Evolutionary conservation across 257 asterid species (phyloP).

Genomic region (Nicotiana noctiflora): DNA sequence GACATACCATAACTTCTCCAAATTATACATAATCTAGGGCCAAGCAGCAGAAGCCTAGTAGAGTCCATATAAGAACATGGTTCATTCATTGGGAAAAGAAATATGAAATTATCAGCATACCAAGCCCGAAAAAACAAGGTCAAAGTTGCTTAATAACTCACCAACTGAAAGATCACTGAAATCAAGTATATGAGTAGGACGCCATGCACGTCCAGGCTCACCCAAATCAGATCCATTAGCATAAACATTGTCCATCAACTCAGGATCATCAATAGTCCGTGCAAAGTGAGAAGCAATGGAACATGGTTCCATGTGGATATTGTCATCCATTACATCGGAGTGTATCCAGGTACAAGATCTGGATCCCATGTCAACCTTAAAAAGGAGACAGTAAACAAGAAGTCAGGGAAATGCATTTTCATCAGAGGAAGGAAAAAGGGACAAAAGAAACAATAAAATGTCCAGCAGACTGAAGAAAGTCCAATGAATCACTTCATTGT

Average conservation of each 20-base stretch:
- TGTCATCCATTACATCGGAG: constrained; percentile 93
- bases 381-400: not conserved
- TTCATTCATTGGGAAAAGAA: not conserved
- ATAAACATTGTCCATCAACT: constrained; percentile 19
- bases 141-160: constrained; percentile 31
- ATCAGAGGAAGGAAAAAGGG: not conserved
- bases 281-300: constrained; percentile 27
- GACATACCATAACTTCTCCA: not conserved
- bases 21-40: not conserved
- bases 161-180: constrained; percentile 76
- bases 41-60: not conserved
- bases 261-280: constrained; percentile 28
- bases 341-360: constrained; percentile 81
- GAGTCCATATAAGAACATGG: not conserved
- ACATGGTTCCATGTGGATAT: constrained; percentile 61
- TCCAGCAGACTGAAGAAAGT: constrained; percentile 5
- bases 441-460: constrained; percentile 2
- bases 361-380: constrained; percentile 40
- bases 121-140: constrained; percentile 2
- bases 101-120: not conserved
- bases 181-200: constrained; percentile 79
- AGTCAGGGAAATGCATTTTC: constrained; percentile 2
- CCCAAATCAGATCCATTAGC: constrained; percentile 20
- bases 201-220: constrained; percentile 42
- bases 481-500: constrained; percentile 41